Evolutionary conservation across 225 moss, liverwort and hornwort species (phyloP), one percentile per base, ranked within the genome.

Genomic region (Polytrichum commune): DNA sequence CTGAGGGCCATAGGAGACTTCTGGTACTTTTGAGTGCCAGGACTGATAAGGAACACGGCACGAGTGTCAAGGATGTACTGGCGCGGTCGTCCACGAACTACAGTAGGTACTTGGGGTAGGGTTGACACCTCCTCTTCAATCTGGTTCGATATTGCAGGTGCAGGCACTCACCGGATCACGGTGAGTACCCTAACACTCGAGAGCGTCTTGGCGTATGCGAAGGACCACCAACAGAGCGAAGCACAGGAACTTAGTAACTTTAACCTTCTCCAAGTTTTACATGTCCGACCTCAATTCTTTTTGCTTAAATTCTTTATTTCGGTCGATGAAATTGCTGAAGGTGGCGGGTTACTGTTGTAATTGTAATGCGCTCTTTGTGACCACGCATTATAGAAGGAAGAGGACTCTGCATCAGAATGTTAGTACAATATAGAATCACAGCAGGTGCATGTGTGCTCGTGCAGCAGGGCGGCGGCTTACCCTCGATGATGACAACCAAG

Each of bases 31-130:
- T 38, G 68, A 63, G 72, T 69, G 72, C 79, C 27, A 79, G 85
- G 82, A 85, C 85, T 85, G 85, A 77, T 60, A 79, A 72, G 66
- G 79, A 85, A 82, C 74, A 65, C 55, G 70, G 46, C 46, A 46
- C 46, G 46, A 46, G 46, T 46, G 46, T 46, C 46, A 46, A 46
- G 46, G 46, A 46, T 46, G 46, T 46, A 46, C 46, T 46, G 13
- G 4, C 4, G 13, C 46, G 46, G 46, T 46, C 46, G 46, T 46
- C 46, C 46, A 46, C 46, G 46, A 46, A 46, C 4, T 46, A 1
- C 46, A 46, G 46, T 46, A 46, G 46, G 46, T 46, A 46, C 46
- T 46, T 46, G 46, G 46, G 46, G 46, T 46, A 46, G 46, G 46
- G 46, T 46, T 46, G 46, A 46, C 46, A 46, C 46, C 2, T 46